Evolutionary conservation across 805 yeast genomes (phyloP).

Genomic region (Teunomyces tritomae): DNA sequence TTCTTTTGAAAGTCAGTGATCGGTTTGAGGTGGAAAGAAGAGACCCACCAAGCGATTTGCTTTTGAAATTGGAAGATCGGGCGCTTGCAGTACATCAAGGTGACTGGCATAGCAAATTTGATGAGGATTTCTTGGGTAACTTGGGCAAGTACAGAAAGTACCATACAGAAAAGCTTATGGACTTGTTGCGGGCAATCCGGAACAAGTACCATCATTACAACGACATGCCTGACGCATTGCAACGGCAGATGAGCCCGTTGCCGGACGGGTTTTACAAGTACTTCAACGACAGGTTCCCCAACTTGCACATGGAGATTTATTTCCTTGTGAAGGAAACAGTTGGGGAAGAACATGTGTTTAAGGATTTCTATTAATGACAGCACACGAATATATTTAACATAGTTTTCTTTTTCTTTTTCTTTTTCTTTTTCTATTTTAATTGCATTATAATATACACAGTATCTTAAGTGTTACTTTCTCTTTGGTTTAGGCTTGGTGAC

Average conservation of each 20-base stretch:
- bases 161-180: constrained; percentile 74
- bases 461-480: constrained; percentile 3
- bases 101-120: constrained; percentile 80
- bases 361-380: constrained; percentile 28
- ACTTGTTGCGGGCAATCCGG: constrained; percentile 81
- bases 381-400: constrained; percentile 1
- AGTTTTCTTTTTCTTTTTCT: no score
- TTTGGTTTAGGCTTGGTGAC: constrained; percentile 3
- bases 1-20: constrained; percentile 83
- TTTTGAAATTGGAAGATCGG: constrained; percentile 52
- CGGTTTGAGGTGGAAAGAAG: constrained; percentile 81
- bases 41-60: constrained; percentile 68
- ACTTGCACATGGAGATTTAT: constrained; percentile 72
- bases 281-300: constrained; percentile 75
- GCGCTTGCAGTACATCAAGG: constrained; percentile 54
- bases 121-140: constrained; percentile 70
- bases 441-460: constrained; percentile 1
- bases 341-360: constrained; percentile 61
- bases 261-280: constrained; percentile 84
- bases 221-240: constrained; percentile 73
- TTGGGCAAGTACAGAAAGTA: constrained; percentile 91
- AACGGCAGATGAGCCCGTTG: constrained; percentile 65
- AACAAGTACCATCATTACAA: constrained; percentile 94
- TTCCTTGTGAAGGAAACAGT: constrained; percentile 55
- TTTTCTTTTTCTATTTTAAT: no score